phyloP scores from a whole-genome alignment of 345 rosid genomes.

The Theobroma cacao region DNA sequence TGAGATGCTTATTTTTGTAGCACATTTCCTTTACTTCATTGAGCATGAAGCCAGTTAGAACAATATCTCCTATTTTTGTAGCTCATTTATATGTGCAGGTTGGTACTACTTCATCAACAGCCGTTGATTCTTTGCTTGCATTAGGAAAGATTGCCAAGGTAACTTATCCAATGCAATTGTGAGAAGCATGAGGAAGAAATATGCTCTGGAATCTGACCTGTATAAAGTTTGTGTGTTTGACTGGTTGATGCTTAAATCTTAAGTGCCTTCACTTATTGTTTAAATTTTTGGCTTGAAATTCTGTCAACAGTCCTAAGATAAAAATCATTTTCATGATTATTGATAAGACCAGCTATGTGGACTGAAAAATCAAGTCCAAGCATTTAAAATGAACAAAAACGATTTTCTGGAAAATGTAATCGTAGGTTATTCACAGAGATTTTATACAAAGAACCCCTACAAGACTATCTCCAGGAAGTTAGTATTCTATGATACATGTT shows the following conservation, averaged over 20 bases:
- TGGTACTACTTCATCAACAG: constrained; percentile 88
- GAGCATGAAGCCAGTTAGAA: background rate
- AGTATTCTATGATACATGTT: background rate
- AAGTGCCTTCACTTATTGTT: background rate
- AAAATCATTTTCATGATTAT: background rate
- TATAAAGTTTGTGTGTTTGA: background rate
- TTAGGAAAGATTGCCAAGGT: constrained; percentile 76
- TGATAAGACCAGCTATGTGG: background rate
- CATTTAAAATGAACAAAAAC: background rate
- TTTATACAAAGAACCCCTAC: background rate
- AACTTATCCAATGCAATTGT: constrained; percentile 11
- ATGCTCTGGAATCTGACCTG: background rate
- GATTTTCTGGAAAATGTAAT: background rate
- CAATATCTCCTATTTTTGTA: background rate
- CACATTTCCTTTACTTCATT: background rate
- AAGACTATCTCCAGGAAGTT: background rate
- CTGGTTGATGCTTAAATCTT: background rate
- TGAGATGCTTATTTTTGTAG: constrained; percentile 7
- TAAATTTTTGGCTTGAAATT: background rate
- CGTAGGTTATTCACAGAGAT: background rate
- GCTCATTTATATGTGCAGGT: constrained; percentile 47
- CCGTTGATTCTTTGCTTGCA: constrained; percentile 69
- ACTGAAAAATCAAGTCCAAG: background rate
- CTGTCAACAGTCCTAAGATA: background rate
- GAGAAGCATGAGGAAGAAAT: background rate